A percentile compares a stretch with the other conserved stretches of the same genome.
phyloP scores from a whole-genome alignment of 768 basidiomycete species.

The Rubroboletus satanas region DNA sequence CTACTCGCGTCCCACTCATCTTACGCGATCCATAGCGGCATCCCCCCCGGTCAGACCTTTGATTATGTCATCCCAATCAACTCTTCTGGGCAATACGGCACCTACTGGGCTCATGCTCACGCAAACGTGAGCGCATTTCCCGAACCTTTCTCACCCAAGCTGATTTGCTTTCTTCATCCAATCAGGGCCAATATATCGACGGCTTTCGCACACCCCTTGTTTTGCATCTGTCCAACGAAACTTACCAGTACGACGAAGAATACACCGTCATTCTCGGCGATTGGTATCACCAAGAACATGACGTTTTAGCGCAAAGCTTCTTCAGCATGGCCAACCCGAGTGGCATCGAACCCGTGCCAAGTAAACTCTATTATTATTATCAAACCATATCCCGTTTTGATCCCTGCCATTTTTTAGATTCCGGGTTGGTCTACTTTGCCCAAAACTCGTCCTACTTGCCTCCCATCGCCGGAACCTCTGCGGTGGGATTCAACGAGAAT shows the following conservation, averaged over 20 bases:
- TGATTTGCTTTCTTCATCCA: not conserved
- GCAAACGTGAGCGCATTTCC: constrained; percentile 32
- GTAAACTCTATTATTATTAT: constrained; percentile 33
- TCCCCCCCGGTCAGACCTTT: constrained; percentile 67
- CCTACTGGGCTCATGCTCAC: constrained; percentile 80
- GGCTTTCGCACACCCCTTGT: constrained; percentile 86
- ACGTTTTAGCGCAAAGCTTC: constrained; percentile 58
- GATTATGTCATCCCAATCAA: constrained; percentile 74
- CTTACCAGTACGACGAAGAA: constrained; percentile 81
- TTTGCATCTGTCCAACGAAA: constrained; percentile 65
- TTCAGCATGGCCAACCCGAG: constrained; percentile 71
- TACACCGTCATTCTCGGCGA: constrained; percentile 83
- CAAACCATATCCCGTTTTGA: not conserved
- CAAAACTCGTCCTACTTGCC: constrained; percentile 70
- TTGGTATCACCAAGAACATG: constrained; percentile 87
- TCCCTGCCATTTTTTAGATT: constrained; percentile 42
- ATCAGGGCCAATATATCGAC: constrained; percentile 85
- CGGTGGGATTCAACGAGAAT: constrained; percentile 83
- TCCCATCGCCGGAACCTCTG: constrained; percentile 51
- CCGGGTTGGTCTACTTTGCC: constrained; percentile 79
- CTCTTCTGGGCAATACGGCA: constrained; percentile 68
- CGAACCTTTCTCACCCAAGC: not conserved
- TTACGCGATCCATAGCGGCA: constrained; percentile 46
- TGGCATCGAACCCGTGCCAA: constrained; percentile 87
- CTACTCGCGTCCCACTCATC: not conserved